These are phyloP conservation scores for Debaryomyces prosopidis DNA, from an alignment of 805 yeast species.

Conservation along the genomic window DNA sequence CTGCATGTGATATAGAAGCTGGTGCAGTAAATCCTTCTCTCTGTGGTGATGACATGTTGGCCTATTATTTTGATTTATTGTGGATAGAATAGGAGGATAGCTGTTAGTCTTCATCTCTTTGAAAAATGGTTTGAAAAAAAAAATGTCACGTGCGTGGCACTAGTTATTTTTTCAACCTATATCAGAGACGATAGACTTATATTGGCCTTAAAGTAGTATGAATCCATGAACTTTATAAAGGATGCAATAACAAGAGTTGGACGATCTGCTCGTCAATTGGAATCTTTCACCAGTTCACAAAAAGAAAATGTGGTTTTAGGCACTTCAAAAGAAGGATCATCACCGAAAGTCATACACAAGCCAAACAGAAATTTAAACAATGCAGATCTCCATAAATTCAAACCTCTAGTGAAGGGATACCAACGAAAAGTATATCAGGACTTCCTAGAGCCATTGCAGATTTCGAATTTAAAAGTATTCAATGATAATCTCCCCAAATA, in stretches of 20 bases:
- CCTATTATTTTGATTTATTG: background rate
- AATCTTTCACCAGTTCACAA: constrained; percentile 10
- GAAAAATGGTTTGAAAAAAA: background rate
- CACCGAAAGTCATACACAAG: background rate
- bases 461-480: constrained; percentile 33
- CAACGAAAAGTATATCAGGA: constrained; percentile 27
- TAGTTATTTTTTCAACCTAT: background rate
- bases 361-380: constrained; percentile 9
- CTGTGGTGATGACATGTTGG: constrained; percentile 46
- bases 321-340: background rate
- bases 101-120: background rate
- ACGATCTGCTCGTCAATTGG: constrained; percentile 29
- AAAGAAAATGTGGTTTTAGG: background rate
- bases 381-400: constrained; percentile 9
- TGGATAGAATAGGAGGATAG: background rate
- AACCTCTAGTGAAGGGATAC: constrained; percentile 13
- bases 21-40: constrained; percentile 92
- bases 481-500: constrained; percentile 22
- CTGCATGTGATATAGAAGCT: constrained; percentile 67
- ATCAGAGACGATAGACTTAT: background rate
- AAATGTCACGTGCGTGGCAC: background rate
- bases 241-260: constrained; percentile 36
- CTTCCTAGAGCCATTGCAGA: constrained; percentile 34
- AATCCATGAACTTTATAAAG: constrained; percentile 28
- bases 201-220: background rate